These are phyloP conservation scores for Penicillium griseofulvum DNA, from an alignment of 2,329 filamentous ascomycete species.

Conservation along the genomic window DNA sequence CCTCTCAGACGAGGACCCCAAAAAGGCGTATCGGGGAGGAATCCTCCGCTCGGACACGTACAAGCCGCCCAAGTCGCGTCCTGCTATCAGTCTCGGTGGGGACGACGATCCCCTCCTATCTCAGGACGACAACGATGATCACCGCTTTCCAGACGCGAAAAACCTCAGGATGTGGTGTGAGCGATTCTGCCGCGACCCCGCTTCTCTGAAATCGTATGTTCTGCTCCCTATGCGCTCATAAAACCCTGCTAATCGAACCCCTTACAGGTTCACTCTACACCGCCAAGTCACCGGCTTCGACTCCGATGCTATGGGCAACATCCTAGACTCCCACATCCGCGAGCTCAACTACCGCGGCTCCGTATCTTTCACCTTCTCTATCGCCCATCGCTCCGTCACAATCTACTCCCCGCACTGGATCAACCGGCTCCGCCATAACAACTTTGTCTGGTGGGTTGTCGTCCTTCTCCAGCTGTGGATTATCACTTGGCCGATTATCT, in stretches of 20 bases:
- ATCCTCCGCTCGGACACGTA: constrained; percentile 16
- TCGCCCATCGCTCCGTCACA: constrained; percentile 32
- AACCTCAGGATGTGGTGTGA: constrained; percentile 32
- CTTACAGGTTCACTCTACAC: constrained; percentile 29
- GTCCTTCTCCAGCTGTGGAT: constrained; percentile 42
- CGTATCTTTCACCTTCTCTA: constrained; percentile 23
- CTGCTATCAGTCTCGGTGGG: not conserved
- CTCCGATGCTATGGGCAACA: constrained; percentile 22
- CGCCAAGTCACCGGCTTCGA: constrained; percentile 34
- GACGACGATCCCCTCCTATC: constrained; percentile 17
- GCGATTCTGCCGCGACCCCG: constrained; percentile 36
- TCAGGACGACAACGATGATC: not conserved
- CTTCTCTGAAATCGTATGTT: constrained; percentile 38
- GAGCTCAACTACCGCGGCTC: constrained; percentile 38
- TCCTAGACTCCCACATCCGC: constrained; percentile 38
- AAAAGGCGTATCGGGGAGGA: constrained; percentile 17
- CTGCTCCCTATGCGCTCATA: not conserved
- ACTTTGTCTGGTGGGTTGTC: constrained; percentile 34
- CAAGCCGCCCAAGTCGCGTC: constrained; percentile 9
- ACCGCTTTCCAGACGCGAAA: not conserved
- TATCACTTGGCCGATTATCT: constrained; percentile 40
- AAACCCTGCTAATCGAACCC: not conserved
- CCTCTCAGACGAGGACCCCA: constrained; percentile 13
- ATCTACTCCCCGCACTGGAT: constrained; percentile 42
- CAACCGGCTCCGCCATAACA: constrained; percentile 36